Base-by-base conservation (phyloP, 495 filamentous ascomycete species). In the Parmelia sp. region DNA sequence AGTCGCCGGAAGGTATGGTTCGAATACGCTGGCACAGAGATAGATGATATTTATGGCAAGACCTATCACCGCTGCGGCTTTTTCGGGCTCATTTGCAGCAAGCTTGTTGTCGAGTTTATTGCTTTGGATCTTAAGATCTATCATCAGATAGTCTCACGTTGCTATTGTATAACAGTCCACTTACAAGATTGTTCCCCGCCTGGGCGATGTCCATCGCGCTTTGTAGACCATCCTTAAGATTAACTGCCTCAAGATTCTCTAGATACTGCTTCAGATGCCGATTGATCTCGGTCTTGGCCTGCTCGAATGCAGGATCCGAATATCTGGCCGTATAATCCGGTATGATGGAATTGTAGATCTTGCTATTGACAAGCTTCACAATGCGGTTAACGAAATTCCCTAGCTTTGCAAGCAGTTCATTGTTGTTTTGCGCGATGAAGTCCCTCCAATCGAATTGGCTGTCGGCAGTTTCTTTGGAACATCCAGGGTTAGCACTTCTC, bases 321-420 rank as follows among this genome's bases (percentile, higher is more conserved):
- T 82, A 74, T 8, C 74, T 73, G 17, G 77, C 71, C 25, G 73
- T 76, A 67, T 84, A 92, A 63, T 90, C 86, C 25, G 92, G 90
- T 17, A 95, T 78, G 39, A 83, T 77, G 40, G 84, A 84, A 65
- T 83, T 82, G 71, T 90, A 86, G 68, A 87, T 87, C 62, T 79
- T 79, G 23, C 88, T 86, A 70, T 90, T 86, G 63, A 90, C 86
- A 69, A 96, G 92, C 76, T 97, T 97, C 76, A 97, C 80, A 56
- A 97, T 83, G 31, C 93, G 89, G 75, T 96, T 94, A 71, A 93
- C 90, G 64, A 96, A 89, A 78, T 97, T 97, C 57, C 93, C 93
- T 12, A 96, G 82, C 70, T 96, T 96, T 59, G 88, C 88, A 3
- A 97, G 83, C 11, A 97, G 80, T 71, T 93, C 90, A 70, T 86